Percentiles rank a stretch among this genome's conserved stretches.
Conservation (phyloP, 495 filamentous ascomycete genomes). For the Aspergillus nidulans region DNA sequence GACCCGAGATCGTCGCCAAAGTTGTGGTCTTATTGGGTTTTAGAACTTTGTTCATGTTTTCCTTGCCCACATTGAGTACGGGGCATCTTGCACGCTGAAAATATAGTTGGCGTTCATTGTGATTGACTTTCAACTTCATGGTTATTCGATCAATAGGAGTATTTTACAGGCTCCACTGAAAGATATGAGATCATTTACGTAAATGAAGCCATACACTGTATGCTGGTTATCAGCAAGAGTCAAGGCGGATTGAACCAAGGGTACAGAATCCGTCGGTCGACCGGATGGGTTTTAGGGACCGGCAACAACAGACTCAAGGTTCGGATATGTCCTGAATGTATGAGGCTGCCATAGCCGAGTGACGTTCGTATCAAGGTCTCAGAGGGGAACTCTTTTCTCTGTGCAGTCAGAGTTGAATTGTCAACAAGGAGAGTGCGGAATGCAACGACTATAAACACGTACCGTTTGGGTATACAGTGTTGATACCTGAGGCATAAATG, state of each 20-base stretch:
- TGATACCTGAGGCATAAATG: constrained; percentile 5
- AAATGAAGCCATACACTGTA: not conserved
- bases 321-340: too few species aligned
- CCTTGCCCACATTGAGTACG: not conserved
- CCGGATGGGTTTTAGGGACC: not conserved
- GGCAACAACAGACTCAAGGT: not conserved
- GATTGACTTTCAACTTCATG: not conserved
- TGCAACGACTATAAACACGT: too few species aligned
- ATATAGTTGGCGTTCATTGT: not conserved
- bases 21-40: not conserved
- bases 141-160: not conserved
- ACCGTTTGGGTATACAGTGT: not conserved
- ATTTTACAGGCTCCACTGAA: not conserved
- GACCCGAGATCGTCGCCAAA: not conserved
- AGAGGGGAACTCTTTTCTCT: too few species aligned
- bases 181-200: constrained; percentile 10
- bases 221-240: not conserved
- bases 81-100: not conserved
- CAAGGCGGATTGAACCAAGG: not conserved
- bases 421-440: too few species aligned
- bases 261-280: not conserved
- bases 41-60: not conserved
- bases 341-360: too few species aligned
- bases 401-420: too few species aligned
- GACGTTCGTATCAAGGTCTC: too few species aligned